These are phyloP conservation scores for Gillenia trifoliata DNA, from an alignment of 306 rosid species.

Conservation along the genomic window DNA sequence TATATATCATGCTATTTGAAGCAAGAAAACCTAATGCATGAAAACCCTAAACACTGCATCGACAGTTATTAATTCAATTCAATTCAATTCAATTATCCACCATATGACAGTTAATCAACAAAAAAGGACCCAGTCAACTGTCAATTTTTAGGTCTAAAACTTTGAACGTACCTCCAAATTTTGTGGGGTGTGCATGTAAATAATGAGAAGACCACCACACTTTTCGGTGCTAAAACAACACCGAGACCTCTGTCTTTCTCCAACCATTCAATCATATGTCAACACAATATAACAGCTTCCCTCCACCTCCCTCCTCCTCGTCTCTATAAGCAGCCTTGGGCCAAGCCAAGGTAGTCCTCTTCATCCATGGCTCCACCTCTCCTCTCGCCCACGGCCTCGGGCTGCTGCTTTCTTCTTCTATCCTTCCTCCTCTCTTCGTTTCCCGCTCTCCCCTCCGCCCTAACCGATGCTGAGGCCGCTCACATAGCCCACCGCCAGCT, in stretches of 20 bases:
- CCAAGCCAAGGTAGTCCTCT: constrained; percentile 4
- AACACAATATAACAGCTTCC: constrained; percentile 25
- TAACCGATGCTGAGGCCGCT: constrained; percentile 43
- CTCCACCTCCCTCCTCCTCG: background rate
- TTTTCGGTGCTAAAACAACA: constrained; percentile 25
- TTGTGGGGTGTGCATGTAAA: constrained; percentile 9
- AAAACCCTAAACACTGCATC: background rate
- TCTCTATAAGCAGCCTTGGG: constrained; percentile 27
- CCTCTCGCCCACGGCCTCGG: constrained; percentile 14
- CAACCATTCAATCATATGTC: background rate
- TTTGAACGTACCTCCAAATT: constrained; percentile 17
- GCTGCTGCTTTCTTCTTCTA: constrained; percentile 21
- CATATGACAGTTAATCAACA: background rate
- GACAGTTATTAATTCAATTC: background rate
- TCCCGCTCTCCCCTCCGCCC: constrained; percentile 22
- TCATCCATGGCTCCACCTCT: background rate
- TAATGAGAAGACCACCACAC: constrained; percentile 8
- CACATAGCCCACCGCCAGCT: constrained; percentile 57
- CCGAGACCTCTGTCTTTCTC: background rate
- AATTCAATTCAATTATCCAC: background rate
- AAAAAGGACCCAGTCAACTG: constrained; percentile 27
- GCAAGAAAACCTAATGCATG: background rate
- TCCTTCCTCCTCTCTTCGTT: constrained; percentile 10
- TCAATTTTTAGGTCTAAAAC: constrained; percentile 7
- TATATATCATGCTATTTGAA: background rate